phyloP scores from a whole-genome alignment of 139 green algal species.

The Chlamydomonas sphaeroides region DNA sequence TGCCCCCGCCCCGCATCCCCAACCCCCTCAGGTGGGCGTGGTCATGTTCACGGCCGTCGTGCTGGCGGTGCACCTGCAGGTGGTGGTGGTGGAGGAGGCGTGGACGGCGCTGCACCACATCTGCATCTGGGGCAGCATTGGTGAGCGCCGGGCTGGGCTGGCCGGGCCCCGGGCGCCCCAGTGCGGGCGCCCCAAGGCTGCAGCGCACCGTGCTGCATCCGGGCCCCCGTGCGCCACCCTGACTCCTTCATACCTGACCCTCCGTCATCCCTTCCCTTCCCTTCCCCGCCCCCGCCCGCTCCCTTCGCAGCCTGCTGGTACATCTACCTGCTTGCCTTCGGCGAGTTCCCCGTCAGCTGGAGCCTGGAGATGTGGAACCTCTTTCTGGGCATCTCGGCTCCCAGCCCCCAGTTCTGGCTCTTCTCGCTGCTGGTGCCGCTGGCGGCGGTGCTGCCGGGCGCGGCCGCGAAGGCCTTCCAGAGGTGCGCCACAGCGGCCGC shows the following conservation, averaged over 20 bases:
- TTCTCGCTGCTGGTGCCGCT: slow-evolving; percentile 59
- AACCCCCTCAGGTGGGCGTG: slow-evolving; percentile 53
- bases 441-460: slow-evolving; percentile 65
- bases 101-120: slow-evolving; percentile 77
- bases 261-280: neutral
- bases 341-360: slow-evolving; percentile 60
- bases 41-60: slow-evolving; percentile 74
- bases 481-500: too few relatives aligned
- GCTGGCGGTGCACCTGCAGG: slow-evolving; percentile 73
- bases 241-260: neutral
- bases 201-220: too few relatives aligned
- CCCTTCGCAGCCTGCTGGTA: slow-evolving; percentile 69
- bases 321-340: slow-evolving; percentile 72
- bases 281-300: neutral
- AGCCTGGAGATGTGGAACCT: slow-evolving; percentile 63
- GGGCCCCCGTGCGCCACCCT: too few relatives aligned
- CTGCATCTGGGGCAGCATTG: slow-evolving; percentile 62
- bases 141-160: slow-evolving; percentile 16
- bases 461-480: slow-evolving; percentile 5
- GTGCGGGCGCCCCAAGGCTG: too few relatives aligned
- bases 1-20: neutral
- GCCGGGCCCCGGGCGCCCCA: too few relatives aligned
- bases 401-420: slow-evolving; percentile 68
- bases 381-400: slow-evolving; percentile 60
- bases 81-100: slow-evolving; percentile 49